Percentiles rank a stretch among this genome's conserved stretches.
These are phyloP conservation scores for Fraxinus xanthoxyloides DNA, from an alignment of 305 asterid species.

Conservation along the genomic window DNA sequence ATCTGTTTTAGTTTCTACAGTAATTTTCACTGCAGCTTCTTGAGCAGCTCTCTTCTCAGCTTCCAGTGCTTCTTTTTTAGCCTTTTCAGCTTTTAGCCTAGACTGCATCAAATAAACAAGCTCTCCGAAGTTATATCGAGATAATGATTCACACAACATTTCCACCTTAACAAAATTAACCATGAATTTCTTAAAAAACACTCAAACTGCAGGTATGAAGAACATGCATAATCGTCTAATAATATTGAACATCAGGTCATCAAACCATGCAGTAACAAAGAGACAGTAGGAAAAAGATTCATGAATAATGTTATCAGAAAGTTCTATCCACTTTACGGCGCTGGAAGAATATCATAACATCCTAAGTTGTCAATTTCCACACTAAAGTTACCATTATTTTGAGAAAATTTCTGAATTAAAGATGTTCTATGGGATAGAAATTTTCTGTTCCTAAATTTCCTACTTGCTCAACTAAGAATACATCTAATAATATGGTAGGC, in stretches of 20 bases:
- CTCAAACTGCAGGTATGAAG: background rate
- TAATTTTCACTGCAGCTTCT: constrained; percentile 58
- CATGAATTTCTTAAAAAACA: background rate
- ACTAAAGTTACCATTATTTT: background rate
- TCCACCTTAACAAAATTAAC: background rate
- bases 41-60: constrained; percentile 65
- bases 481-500: background rate
- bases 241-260: background rate
- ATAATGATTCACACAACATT: background rate
- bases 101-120: constrained; percentile 50
- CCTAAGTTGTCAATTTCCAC: background rate
- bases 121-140: constrained; percentile 18
- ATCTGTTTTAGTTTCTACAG: constrained; percentile 35
- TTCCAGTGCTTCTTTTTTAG: constrained; percentile 57
- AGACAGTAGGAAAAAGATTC: background rate
- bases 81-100: constrained; percentile 61
- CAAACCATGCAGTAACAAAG: background rate
- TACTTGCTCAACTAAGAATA: background rate
- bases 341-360: background rate
- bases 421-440: background rate
- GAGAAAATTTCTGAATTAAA: background rate
- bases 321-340: background rate
- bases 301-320: background rate
- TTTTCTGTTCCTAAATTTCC: background rate
- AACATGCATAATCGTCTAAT: background rate